Base-by-base conservation (phyloP, 1,284 basidiomycete species). In the Erythrobasidium hasegawianum region DNA sequence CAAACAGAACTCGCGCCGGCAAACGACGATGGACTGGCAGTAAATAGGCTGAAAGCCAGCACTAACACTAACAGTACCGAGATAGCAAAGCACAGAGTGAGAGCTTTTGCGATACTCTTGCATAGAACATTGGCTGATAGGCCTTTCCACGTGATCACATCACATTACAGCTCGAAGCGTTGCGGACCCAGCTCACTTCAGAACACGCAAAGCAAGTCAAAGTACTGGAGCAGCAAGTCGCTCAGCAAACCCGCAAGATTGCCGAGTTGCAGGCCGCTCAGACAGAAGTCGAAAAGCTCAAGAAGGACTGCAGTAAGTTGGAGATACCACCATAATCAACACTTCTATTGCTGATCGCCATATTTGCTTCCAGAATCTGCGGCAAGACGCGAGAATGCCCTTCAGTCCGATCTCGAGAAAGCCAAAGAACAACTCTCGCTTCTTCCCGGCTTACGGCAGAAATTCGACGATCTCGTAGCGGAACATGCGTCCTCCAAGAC, bases 381-480 rank as follows among this genome's bases (percentile, higher is more conserved):
- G 9, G 8, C 50, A 22, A 29, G 14, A 29, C 50, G 50, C 16
- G 50, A 53, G 26, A 5, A 16, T 16, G 20, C n/a, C 22, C 20
- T 27, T 20, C 18, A 27, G 26, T 16, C 22, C 50, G 61, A 64
- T 24, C 54, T 64, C 9, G 52, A 41, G 5, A 22, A 27, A 16
- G 61, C 61, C 3, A 41, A 57, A 18, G 41, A 55, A 1, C 61
- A 57, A 38, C 45, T 64, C 14, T 52, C 61, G 11, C 43, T 56
- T 38, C 40, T 64, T 29, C 61, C 61, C 26, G 49, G 40, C 20
- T 22, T 64, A 8, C 52, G 53, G n/a, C 14, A 57, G 22, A 56
- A 64, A 54, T 64, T 64, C 61, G 61, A 64, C 45, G 53, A 20
- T 9, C 41, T 64, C 24, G 61, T 64, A 4, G 18, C 53, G 43